phyloP scores from a whole-genome alignment of 768 basidiomycete genomes.

The Lactarius psammicola region DNA sequence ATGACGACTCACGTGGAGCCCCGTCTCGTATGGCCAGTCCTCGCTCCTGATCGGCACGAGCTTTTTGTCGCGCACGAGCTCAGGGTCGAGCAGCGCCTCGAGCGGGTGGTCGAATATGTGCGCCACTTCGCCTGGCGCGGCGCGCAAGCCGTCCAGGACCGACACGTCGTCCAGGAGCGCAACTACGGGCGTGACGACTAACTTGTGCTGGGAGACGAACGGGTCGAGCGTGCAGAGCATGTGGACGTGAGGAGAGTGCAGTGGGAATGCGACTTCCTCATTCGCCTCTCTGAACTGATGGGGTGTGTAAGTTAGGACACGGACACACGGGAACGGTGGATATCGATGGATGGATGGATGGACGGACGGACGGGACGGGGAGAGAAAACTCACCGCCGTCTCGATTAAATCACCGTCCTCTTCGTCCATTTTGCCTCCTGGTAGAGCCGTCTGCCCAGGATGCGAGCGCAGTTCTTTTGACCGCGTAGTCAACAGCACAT shows the following conservation, averaged over 20 bases:
- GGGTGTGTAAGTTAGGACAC: background rate
- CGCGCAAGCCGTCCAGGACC: conserved; percentile 51
- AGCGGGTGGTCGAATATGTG: conserved; percentile 80
- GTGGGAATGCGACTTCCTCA: conserved; percentile 78
- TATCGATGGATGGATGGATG: background rate
- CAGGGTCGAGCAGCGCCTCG: conserved; percentile 66
- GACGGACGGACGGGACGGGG: background rate
- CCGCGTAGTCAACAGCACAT: conserved; percentile 83
- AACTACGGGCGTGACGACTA: conserved; percentile 79
- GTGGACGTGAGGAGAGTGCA: conserved; percentile 54
- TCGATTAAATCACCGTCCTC: conserved; percentile 58
- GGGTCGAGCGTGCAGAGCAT: conserved; percentile 62
- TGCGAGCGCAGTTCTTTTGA: conserved; percentile 73
- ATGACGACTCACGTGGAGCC: conserved; percentile 57
- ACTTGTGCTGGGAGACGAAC: conserved; percentile 60
- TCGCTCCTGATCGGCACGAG: conserved; percentile 61
- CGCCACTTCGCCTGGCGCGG: conserved; percentile 68
- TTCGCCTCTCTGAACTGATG: conserved; percentile 74
- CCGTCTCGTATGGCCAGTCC: conserved; percentile 78
- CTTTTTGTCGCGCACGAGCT: conserved; percentile 42
- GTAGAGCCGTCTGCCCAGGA: conserved; percentile 79
- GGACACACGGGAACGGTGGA: background rate
- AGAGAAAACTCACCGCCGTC: conserved; percentile 68
- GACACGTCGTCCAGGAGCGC: conserved; percentile 58
- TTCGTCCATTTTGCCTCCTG: conserved; percentile 76